Conservation (phyloP, 2,329 filamentous ascomycete species). For the Aspergillus luchuensis region DNA sequence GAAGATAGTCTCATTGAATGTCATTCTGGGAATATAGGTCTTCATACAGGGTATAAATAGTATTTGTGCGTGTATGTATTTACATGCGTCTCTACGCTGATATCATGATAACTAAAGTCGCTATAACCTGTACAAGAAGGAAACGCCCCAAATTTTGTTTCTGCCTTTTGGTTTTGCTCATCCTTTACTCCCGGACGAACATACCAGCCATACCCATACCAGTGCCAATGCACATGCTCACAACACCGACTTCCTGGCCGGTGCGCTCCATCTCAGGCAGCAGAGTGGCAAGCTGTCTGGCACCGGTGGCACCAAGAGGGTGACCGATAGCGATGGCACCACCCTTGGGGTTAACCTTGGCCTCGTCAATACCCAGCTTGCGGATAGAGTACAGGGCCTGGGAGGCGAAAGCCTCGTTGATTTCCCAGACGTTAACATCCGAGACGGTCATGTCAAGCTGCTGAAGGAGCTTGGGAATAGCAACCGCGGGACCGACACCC, state of each 20-base stretch:
- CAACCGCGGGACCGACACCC: constrained; percentile 85
- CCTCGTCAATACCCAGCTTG: constrained; percentile 60
- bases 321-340: constrained; percentile 94
- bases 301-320: constrained; percentile 85
- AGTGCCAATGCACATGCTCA: constrained; percentile 87
- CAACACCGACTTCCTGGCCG: constrained; percentile 74
- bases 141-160: background rate
- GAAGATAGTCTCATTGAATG: too few relatives aligned
- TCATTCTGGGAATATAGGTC: too few relatives aligned
- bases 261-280: constrained; percentile 68
- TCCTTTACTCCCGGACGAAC: constrained; percentile 63
- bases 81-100: constrained; percentile 24
- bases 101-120: constrained; percentile 17
- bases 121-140: constrained; percentile 11
- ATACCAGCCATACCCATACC: constrained; percentile 76
- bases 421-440: constrained; percentile 85
- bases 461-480: constrained; percentile 78
- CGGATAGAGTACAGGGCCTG: constrained; percentile 71
- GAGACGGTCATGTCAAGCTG: constrained; percentile 65
- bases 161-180: background rate
- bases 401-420: constrained; percentile 78
- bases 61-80: constrained; percentile 6
- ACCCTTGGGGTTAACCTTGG: constrained; percentile 85
- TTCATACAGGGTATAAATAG: too few relatives aligned
- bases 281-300: constrained; percentile 75